Base-by-base conservation (phyloP, 768 basidiomycete genomes). In the Macrocybe gigantea region DNA sequence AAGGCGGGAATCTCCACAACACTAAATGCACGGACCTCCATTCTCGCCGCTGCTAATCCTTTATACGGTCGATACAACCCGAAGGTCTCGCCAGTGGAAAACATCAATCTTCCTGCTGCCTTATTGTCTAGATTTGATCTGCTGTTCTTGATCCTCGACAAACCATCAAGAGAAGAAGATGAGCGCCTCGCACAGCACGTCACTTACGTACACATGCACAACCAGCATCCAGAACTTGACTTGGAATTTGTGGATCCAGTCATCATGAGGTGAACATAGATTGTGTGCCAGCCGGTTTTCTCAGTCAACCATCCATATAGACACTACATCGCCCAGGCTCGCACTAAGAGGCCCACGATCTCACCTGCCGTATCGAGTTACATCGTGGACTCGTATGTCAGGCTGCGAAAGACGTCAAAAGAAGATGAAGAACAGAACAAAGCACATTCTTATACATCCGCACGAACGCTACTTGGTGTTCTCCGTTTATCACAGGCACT, bases 1-100 rank as follows among this genome's bases (percentile, higher is more conserved):
- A 99, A 98, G 67, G 96, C 96, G 5, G 96, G 96, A 15, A 99
- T 99, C 61, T 94, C 95, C 7, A 99, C 96, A 6, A 98, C 96
- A 1, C 76, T 99, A 41, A 98, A 98, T 59, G 96, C 96, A 22
- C 85, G 96, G 44, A 95, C 95, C 1, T 98, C 96, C 6, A 91
- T 99, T 60, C 81, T 99, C 10, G 96, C 96, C 3, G 96, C 96
- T 8, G 96, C 96, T 49, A 99, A 99, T 66, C 96, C 96, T 33
- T 72, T 98, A 0, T 98, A 96, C 57, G 96, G 96, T 29, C 88
- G 96, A 31, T 99, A 99, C 74, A 99, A 99, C 64, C 84, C 93
- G 7, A 97, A 95, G 66, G 79, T 97, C 11, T 97, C 96, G 4
- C 96, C 96, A 0, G 93, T 96, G 0, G 96, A 99, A 61, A 99